Conservation (phyloP, 164 flowering plant species). For the Aristolochia contorta region DNA sequence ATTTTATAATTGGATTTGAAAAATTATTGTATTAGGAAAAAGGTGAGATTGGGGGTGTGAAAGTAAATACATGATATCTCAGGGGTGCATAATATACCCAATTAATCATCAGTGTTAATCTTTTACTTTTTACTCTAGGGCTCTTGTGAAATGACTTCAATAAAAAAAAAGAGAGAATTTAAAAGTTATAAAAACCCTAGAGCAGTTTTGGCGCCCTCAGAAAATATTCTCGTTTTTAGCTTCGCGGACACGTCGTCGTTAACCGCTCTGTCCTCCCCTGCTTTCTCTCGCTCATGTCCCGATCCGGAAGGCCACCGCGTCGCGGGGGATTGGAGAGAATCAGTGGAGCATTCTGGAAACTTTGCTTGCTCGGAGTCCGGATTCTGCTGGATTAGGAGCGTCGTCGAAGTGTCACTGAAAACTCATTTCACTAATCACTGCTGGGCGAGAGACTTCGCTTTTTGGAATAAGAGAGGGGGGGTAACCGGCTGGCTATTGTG, state of each 20-base stretch:
- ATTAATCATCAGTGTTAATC: too few relatives aligned
- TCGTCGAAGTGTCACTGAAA: background rate
- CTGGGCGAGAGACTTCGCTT: background rate
- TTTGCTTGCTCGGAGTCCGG: too few relatives aligned
- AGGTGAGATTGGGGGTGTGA: too few relatives aligned
- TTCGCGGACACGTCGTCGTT: constrained; percentile 3
- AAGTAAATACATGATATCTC: too few relatives aligned
- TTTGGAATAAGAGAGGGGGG: background rate
- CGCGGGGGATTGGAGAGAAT: too few relatives aligned
- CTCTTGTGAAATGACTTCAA: too few relatives aligned
- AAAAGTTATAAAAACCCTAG: background rate
- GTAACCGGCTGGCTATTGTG: background rate
- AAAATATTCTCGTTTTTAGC: background rate
- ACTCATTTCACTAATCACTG: background rate
- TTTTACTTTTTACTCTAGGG: too few relatives aligned
- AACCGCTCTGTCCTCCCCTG: constrained; percentile 2
- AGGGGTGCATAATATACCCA: too few relatives aligned
- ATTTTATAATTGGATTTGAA: too few relatives aligned
- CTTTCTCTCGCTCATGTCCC: constrained; percentile 3
- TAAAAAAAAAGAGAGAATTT: background rate
- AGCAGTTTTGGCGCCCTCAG: constrained; percentile 7
- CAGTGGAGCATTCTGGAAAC: too few relatives aligned
- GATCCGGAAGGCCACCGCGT: too few relatives aligned
- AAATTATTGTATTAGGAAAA: too few relatives aligned
- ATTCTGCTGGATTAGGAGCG: background rate